Conservation (phyloP, 2,329 filamentous ascomycete species). For the Acrocalymma vagum region DNA sequence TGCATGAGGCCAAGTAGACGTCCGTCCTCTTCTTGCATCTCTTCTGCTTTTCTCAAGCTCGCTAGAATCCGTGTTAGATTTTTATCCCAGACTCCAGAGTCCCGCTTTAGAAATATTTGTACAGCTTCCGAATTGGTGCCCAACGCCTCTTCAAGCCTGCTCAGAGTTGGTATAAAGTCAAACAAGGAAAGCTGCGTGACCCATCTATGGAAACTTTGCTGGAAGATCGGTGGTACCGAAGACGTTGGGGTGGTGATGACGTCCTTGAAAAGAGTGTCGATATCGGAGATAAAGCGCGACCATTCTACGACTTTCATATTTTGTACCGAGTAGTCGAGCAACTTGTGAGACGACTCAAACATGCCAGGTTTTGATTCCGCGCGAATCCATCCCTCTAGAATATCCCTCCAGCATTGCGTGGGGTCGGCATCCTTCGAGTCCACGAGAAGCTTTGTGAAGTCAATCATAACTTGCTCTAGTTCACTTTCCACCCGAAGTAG, state of each 20-base stretch:
- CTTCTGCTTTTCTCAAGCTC: constrained; percentile 15
- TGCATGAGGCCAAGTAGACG: constrained; percentile 34
- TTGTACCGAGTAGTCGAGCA: constrained; percentile 22
- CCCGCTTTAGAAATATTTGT: constrained; percentile 21
- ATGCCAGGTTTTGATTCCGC: constrained; percentile 10
- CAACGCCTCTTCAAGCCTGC: constrained; percentile 24
- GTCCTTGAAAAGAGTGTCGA: constrained; percentile 27
- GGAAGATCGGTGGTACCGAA: constrained; percentile 16
- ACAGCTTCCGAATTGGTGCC: constrained; percentile 14
- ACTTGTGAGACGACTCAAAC: neutral
- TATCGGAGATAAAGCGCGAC: constrained; percentile 26
- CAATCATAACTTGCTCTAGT: constrained; percentile 20
- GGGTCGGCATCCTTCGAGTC: constrained; percentile 8
- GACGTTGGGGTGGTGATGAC: constrained; percentile 11
- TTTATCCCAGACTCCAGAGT: constrained; percentile 15
- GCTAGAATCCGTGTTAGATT: constrained; percentile 24
- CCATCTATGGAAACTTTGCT: constrained; percentile 18
- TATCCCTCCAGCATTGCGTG: constrained; percentile 27
- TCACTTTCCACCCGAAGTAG: constrained; percentile 10
- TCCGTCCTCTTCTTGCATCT: constrained; percentile 21
- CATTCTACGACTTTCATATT: constrained; percentile 29
- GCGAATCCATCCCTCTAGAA: constrained; percentile 25
- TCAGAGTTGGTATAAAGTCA: constrained; percentile 20
- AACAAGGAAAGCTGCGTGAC: constrained; percentile 12
- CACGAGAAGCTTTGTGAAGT: constrained; percentile 24